phyloP scores from a whole-genome alignment of 2,329 filamentous ascomycete genomes.

The Colletotrichum tabaci region DNA sequence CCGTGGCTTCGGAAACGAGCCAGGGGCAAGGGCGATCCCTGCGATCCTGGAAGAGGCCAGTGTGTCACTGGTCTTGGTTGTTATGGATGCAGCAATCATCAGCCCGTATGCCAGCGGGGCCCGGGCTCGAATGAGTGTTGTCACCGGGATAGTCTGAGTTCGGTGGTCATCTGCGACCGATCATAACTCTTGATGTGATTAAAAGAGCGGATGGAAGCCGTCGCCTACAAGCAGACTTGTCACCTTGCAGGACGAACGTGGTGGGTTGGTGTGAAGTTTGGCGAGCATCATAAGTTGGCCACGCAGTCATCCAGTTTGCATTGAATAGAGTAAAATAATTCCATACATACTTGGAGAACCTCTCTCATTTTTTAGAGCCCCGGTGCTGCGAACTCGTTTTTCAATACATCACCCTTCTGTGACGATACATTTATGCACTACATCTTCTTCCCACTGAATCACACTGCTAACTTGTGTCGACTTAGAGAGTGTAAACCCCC shows the following conservation, averaged over 20 bases:
- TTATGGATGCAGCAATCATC: neutral
- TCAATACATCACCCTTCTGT: too few species aligned
- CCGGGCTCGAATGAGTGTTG: neutral
- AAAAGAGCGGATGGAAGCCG: neutral
- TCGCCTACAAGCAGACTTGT: neutral
- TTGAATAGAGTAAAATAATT: too few species aligned
- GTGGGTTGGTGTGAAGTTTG: neutral
- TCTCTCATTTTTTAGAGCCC: too few species aligned
- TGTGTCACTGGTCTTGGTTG: slow-evolving; percentile 1
- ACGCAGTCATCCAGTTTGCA: too few species aligned
- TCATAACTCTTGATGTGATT: neutral
- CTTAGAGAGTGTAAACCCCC: too few species aligned
- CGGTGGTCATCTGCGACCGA: neutral
- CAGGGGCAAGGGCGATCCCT: neutral
- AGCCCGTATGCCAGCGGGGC: slow-evolving; percentile 9
- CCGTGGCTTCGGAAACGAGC: slow-evolving; percentile 6
- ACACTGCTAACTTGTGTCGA: too few species aligned
- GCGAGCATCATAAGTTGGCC: too few species aligned
- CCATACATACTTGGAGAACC: too few species aligned
- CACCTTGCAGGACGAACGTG: neutral
- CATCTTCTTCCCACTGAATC: too few species aligned
- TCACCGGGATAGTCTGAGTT: neutral
- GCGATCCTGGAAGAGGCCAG: neutral
- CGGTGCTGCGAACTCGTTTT: too few species aligned
- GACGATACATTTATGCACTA: too few species aligned